phyloP scores from a whole-genome alignment of 768 basidiomycete species.

The Suillus fuscotomentosus region DNA sequence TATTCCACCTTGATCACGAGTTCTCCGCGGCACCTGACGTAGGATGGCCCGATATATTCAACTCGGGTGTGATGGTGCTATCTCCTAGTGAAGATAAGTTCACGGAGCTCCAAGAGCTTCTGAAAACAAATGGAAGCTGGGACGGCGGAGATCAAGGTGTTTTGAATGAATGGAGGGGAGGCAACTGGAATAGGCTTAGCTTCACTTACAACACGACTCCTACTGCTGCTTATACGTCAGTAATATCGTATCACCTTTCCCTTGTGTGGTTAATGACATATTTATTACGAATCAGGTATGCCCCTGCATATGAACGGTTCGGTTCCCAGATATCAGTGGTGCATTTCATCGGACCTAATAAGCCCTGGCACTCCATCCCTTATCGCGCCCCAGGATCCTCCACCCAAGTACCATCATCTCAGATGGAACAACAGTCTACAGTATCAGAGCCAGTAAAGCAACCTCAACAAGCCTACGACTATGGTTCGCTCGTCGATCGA shows the following conservation, averaged over 20 bases:
- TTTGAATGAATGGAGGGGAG: slow-evolving; percentile 91
- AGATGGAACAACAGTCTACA: slow-evolving; percentile 28
- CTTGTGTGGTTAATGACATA: slow-evolving; percentile 23
- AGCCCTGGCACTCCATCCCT: slow-evolving; percentile 85
- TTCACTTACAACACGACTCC: slow-evolving; percentile 99
- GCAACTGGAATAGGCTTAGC: slow-evolving; percentile 89
- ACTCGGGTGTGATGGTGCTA: slow-evolving; percentile 92
- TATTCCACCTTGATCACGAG: slow-evolving; percentile 80
- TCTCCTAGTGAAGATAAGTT: slow-evolving; percentile 85
- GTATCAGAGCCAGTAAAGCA: slow-evolving; percentile 12
- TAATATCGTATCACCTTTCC: slow-evolving; percentile 22
- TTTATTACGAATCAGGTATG: slow-evolving; percentile 61
- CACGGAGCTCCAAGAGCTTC: slow-evolving; percentile 62
- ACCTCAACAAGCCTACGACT: slow-evolving; percentile 62
- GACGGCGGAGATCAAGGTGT: slow-evolving; percentile 99
- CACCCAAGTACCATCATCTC: slow-evolving; percentile 22
- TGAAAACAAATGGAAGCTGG: slow-evolving; percentile 84
- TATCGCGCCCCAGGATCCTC: slow-evolving; percentile 61
- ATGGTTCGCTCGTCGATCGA: slow-evolving; percentile 77
- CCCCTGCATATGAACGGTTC: slow-evolving; percentile 93
- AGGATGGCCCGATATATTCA: slow-evolving; percentile 99
- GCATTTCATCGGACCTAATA: slow-evolving; percentile 95
- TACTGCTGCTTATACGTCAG: slow-evolving; percentile 93
- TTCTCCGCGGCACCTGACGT: slow-evolving; percentile 96
- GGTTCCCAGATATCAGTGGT: slow-evolving; percentile 83